These are phyloP conservation scores for Dissophora ornata DNA, from an alignment of 192 early-diverging fungal genomes.

Conservation along the genomic window DNA sequence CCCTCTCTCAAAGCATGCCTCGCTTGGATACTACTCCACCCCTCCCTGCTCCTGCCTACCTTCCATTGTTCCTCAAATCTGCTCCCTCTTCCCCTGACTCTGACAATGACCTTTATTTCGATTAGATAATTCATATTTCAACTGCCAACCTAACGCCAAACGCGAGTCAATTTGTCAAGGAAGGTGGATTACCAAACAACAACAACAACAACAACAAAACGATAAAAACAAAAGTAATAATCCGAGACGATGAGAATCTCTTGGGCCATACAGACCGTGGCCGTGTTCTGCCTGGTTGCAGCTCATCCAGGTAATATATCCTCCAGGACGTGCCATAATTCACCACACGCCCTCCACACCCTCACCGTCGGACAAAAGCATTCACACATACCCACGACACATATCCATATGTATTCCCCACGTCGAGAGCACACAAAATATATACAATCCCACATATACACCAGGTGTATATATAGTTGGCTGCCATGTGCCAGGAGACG, in stretches of 20 bases:
- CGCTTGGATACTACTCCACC: too few species aligned
- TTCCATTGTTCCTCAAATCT: neutral
- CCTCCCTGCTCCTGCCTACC: neutral
- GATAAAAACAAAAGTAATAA: neutral
- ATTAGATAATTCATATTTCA: neutral
- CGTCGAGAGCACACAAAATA: too few species aligned
- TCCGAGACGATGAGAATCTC: constrained; percentile 40
- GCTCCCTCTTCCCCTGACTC: neutral
- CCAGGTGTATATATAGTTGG: too few species aligned
- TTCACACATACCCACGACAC: too few species aligned
- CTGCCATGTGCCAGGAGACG: too few species aligned
- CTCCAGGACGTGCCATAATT: too few species aligned
- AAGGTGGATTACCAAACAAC: neutral
- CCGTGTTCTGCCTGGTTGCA: constrained; percentile 50
- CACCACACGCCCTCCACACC: neutral
- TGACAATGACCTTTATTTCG: neutral
- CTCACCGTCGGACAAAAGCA: too few species aligned
- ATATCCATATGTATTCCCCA: too few species aligned
- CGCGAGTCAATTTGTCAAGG: too few species aligned
- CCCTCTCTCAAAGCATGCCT: too few species aligned
- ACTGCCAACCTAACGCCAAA: neutral
- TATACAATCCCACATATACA: too few species aligned
- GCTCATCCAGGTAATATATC: constrained; percentile 32
- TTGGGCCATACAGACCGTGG: constrained; percentile 48
- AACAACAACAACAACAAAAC: constrained; percentile 2